These are phyloP conservation scores for Pezicula rhizophila DNA, from an alignment of 2,329 filamentous ascomycete species.

Conservation along the genomic window DNA sequence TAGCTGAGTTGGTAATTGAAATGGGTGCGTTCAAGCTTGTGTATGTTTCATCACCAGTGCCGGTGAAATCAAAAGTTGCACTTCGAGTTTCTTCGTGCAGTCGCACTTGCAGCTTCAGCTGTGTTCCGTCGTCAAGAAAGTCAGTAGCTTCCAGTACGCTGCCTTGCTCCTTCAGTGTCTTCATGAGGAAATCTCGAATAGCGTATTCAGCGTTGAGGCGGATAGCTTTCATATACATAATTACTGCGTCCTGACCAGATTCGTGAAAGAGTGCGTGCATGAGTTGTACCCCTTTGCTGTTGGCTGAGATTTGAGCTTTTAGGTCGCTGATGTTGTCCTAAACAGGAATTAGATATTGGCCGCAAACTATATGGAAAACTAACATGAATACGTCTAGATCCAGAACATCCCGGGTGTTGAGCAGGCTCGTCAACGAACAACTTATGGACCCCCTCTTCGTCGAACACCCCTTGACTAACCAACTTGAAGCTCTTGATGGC, in stretches of 20 bases:
- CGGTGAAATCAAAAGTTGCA: constrained; percentile 68
- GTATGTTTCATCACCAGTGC: constrained; percentile 70
- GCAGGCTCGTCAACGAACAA: constrained; percentile 67
- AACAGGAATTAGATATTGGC: too few relatives aligned
- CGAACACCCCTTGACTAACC: constrained; percentile 67
- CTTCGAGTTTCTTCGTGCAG: constrained; percentile 67
- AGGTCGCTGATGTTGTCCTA: constrained; percentile 76
- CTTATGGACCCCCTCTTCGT: constrained; percentile 66
- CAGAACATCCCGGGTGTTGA: constrained; percentile 65
- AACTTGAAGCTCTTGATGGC: constrained; percentile 59
- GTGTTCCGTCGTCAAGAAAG: constrained; percentile 77
- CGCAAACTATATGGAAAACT: constrained; percentile 61
- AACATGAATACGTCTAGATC: constrained; percentile 69
- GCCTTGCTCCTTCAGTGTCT: constrained; percentile 58
- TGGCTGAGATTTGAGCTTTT: constrained; percentile 76
- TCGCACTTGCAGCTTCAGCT: constrained; percentile 63
- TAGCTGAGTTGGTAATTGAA: constrained; percentile 72
- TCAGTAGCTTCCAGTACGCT: constrained; percentile 63
- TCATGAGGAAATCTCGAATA: constrained; percentile 66
- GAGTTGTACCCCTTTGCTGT: constrained; percentile 74
- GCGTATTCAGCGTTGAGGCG: constrained; percentile 70
- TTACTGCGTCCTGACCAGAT: constrained; percentile 66
- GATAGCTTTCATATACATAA: constrained; percentile 74
- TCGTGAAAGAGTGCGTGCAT: constrained; percentile 67
- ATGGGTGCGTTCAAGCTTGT: constrained; percentile 71